Evolutionary conservation across 805 yeast species (phyloP), one percentile per base, ranked within the genome.

Genomic region (Yarrowia phangngaensis): DNA sequence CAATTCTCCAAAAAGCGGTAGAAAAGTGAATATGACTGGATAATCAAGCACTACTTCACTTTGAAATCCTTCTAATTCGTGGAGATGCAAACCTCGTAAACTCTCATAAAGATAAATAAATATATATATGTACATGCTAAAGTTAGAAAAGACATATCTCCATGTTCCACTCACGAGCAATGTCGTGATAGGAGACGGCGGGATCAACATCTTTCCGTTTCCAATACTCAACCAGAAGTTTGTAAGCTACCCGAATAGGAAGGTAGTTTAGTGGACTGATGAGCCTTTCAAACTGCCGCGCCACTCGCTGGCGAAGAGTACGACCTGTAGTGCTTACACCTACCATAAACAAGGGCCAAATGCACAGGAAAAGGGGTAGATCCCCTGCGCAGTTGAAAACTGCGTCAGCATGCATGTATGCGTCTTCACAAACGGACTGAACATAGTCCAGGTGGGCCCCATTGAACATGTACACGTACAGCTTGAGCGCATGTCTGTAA

Each of bases 81-180:
- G n/a, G n/a, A n/a, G n/a, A n/a, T n/a, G n/a, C n/a, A n/a, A n/a
- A n/a, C n/a, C n/a, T n/a, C n/a, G n/a, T n/a, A n/a, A n/a, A n/a
- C n/a, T n/a, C n/a, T n/a, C n/a, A n/a, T n/a, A n/a, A n/a, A n/a
- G n/a, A n/a, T n/a, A n/a, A n/a, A n/a, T n/a, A n/a, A n/a, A n/a
- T n/a, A n/a, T n/a, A n/a, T n/a, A n/a, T n/a, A n/a, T n/a, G n/a
- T n/a, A n/a, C n/a, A n/a, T n/a, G n/a, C n/a, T 22, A 22, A 9
- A 8, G 12, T 19, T 30, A 41, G 15, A 41, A 41, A 15, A 41
- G 13, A 20, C 48, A 41, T 14, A 41, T 35, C 48, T 41, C 48
- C 48, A 41, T 29, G 12, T 41, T 30, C 48, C 48, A 41, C 48
- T 41, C 48, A 5, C 35, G 11, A 4, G 48, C 48, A 29, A 41